Percentiles rank a stretch among this genome's conserved stretches.
Conservation (phyloP, 202 grass and related monocot species). For the Saccharum hybrid region DNA sequence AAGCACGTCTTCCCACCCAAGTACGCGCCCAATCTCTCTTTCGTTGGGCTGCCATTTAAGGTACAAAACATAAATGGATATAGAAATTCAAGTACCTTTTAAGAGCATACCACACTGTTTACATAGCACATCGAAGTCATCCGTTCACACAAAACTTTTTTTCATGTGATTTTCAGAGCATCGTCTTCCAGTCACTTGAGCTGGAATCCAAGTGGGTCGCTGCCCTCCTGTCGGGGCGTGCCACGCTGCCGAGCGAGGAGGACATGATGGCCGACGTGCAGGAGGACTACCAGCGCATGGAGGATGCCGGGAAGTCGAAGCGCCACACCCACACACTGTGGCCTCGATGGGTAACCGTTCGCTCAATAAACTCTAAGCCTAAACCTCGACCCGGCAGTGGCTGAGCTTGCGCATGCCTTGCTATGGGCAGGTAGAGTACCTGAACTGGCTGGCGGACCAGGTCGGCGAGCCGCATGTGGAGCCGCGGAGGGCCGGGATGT, state of each 20-base stretch:
- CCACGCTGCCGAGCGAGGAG: slow-evolving; percentile 36
- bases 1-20: slow-evolving; percentile 60
- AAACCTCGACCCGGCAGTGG: no score
- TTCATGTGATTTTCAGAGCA: slow-evolving; percentile 12
- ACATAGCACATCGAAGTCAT: neutral
- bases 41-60: slow-evolving; percentile 55
- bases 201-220: slow-evolving; percentile 57
- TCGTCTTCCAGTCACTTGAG: slow-evolving; percentile 45
- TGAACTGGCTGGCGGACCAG: slow-evolving; percentile 53
- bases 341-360: slow-evolving; percentile 41
- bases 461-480: slow-evolving; percentile 43
- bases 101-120: no score
- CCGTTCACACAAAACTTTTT: neutral
- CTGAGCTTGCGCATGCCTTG: neutral
- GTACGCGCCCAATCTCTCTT: slow-evolving; percentile 55
- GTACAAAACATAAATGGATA: neutral
- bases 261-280: slow-evolving; percentile 45
- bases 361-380: neutral
- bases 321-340: slow-evolving; percentile 48
- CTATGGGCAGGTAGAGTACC: slow-evolving; percentile 40
- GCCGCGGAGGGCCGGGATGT: neutral
- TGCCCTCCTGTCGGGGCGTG: slow-evolving; percentile 35
- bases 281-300: slow-evolving; percentile 41
- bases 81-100: neutral
- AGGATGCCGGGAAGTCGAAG: slow-evolving; percentile 43